These are phyloP conservation scores for Entomortierella parvispora DNA, from an alignment of 192 early-diverging fungal species.

Conservation along the genomic window DNA sequence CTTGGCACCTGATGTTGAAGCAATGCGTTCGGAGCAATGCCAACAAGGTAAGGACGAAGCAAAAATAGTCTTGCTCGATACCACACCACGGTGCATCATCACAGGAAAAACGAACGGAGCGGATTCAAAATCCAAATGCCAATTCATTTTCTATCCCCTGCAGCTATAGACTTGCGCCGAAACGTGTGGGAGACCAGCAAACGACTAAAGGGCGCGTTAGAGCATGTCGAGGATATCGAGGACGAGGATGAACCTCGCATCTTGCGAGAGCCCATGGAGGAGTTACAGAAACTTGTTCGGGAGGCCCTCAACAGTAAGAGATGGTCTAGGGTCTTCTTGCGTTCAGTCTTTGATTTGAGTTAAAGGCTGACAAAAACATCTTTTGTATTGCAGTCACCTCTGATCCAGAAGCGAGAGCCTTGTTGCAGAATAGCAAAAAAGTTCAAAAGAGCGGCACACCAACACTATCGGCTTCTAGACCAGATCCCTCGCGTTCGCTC, in stretches of 20 bases:
- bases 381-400: conserved; percentile 15
- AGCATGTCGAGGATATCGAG: conserved; percentile 46
- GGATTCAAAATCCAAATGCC: not conserved
- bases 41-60: conserved; percentile 15
- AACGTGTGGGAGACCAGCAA: conserved; percentile 25
- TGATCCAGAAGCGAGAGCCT: not conserved
- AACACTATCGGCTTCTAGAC: not conserved
- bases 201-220: conserved; percentile 22
- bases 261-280: conserved; percentile 32
- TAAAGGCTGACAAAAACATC: no score
- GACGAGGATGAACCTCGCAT: conserved; percentile 42
- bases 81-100: not conserved
- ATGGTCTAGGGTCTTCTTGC: not conserved
- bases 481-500: not conserved
- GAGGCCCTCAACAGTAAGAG: conserved; percentile 36
- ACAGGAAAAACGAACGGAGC: not conserved
- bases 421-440: not conserved
- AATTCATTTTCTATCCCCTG: not conserved
- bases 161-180: conserved; percentile 21
- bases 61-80: not conserved
- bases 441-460: not conserved
- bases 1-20: conserved; percentile 2
- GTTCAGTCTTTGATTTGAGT: not conserved
- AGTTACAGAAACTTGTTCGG: conserved; percentile 26
- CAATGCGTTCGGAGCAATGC: conserved; percentile 16